These are phyloP conservation scores for Talaromyces rugulosus DNA, from an alignment of 2,329 filamentous ascomycete genomes.

Conservation along the genomic window DNA sequence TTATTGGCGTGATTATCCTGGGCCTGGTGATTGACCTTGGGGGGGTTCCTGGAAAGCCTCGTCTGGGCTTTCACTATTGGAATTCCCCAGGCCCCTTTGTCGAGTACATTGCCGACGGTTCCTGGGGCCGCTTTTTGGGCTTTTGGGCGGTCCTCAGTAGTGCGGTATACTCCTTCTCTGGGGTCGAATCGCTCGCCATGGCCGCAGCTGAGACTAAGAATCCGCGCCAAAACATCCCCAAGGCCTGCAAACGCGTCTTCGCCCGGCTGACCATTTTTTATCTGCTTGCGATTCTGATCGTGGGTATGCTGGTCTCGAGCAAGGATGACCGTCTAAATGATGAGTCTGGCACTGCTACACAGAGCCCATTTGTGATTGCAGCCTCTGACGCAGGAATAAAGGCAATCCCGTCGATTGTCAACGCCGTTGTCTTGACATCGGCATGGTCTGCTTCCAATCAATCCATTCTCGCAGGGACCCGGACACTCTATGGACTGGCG, in stretches of 20 bases:
- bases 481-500: conserved; percentile 65
- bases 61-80: conserved; percentile 72
- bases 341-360: conserved; percentile 19
- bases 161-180: conserved; percentile 44
- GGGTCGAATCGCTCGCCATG: conserved; percentile 71
- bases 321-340: conserved; percentile 10
- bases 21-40: conserved; percentile 66
- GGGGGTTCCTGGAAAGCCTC: conserved; percentile 64
- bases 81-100: conserved; percentile 63
- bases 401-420: conserved; percentile 37
- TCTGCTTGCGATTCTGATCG: conserved; percentile 13
- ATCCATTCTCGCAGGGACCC: conserved; percentile 49
- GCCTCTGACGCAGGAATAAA: conserved; percentile 34
- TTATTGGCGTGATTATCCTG: conserved; percentile 72
- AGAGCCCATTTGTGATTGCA: conserved; percentile 43
- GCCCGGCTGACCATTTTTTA: conserved; percentile 13
- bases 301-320: conserved; percentile 14
- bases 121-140: conserved; percentile 60
- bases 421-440: conserved; percentile 39
- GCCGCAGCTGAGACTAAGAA: conserved; percentile 66
- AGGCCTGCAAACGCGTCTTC: conserved; percentile 15
- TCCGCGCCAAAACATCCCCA: conserved; percentile 14
- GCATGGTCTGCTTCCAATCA: conserved; percentile 42
- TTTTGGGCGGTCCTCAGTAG: conserved; percentile 51
- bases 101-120: conserved; percentile 52